These are phyloP conservation scores for Dactylellina leptospora DNA, from an alignment of 2,329 filamentous ascomycete genomes.

Conservation along the genomic window DNA sequence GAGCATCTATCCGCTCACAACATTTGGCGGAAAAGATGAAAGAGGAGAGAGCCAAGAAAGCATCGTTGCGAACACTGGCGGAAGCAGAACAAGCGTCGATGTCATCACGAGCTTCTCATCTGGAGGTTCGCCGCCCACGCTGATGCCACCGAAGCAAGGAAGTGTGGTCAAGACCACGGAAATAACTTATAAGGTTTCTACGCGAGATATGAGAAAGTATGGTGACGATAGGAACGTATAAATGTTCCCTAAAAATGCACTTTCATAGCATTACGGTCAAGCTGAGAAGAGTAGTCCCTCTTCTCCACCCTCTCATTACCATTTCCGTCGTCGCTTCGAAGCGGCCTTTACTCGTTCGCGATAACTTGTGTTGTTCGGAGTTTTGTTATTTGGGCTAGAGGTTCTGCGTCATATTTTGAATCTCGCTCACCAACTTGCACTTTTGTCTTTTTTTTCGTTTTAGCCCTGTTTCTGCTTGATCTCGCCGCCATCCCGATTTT, in stretches of 20 bases:
- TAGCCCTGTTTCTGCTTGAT: conserved; percentile 8
- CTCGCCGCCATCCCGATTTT: background rate
- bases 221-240: conserved; percentile 38
- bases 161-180: conserved; percentile 5
- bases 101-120: conserved; percentile 42
- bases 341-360: no score
- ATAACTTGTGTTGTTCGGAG: conserved; percentile 17
- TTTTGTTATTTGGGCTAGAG: conserved; percentile 38
- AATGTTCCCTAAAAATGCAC: no score
- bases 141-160: conserved; percentile 31
- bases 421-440: conserved; percentile 35
- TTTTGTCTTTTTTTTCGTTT: conserved; percentile 22
- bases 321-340: no score
- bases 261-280: no score
- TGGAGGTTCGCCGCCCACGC: conserved; percentile 11
- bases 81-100: conserved; percentile 18
- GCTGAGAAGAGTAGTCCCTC: no score
- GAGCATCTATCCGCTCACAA: conserved; percentile 42
- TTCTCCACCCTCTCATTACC: background rate
- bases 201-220: conserved; percentile 17
- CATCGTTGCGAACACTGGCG: conserved; percentile 20
- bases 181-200: conserved; percentile 7
- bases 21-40: conserved; percentile 26
- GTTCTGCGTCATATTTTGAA: conserved; percentile 12
- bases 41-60: conserved; percentile 49